Base-by-base conservation (phyloP, 2,329 filamentous ascomycete genomes). In the Neonectria coccinea region DNA sequence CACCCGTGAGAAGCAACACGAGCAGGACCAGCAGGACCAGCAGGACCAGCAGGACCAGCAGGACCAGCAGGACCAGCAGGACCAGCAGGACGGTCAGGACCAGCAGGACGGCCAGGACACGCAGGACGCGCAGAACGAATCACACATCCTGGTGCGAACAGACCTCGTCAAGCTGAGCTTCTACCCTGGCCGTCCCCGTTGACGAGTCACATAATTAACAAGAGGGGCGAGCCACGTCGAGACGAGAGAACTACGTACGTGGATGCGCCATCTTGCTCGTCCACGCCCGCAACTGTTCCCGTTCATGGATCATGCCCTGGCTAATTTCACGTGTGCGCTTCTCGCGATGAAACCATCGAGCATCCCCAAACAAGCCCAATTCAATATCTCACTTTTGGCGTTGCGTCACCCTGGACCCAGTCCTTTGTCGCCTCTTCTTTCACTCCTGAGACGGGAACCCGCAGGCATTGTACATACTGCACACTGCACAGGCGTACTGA, bases 331-430 rank as follows among this genome's bases (percentile, higher is more conserved):
- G 44, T 48, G 44, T 25, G 12, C 44, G 4, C 22, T 48, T 48
- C 20, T 25, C n/a, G 25, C 22, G n/a, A 39, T 42, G 29, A 51
- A 33, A 27, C 20, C 22, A 47, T 31, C 6, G 50, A 33, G 22
- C 31, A 45, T 59, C 4, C 45, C 36, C 44, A 42, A 36, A 36
- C 50, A 62, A 52, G 36, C 14, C 53, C 55, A 36, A 36, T 55
- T 54, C 51, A 53, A 61, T 47, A 69, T 65, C 45, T 65, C 62
- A 68, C 42, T 51, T 51, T 65, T 56, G 47, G 44, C 22, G 53
- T 54, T 64, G 65, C 56, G 68, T 59, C 61, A 63, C 64, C 41
- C 55, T 48, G 51, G 42, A 50, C 44, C 36, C 14, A 39, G 36
- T 11, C 33, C 33, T n/a, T 20, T 64, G 59, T 45, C 39, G 41